Conservation (phyloP, 768 basidiomycete species). For the Kwoniella shandongensis region DNA sequence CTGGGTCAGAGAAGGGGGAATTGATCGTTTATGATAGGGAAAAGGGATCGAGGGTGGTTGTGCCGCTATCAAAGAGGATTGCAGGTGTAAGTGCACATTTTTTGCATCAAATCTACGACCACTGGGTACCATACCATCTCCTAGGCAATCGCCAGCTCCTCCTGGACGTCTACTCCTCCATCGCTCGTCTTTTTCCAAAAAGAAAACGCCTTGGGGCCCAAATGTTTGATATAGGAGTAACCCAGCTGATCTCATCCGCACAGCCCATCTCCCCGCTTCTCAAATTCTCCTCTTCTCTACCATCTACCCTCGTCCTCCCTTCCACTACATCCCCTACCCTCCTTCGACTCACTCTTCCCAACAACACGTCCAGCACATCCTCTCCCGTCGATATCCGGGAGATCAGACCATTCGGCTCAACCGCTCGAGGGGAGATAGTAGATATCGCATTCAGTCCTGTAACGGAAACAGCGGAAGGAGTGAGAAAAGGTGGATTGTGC, state of each 20-base stretch:
- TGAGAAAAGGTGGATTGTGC: constrained; percentile 21
- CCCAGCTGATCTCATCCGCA: not conserved
- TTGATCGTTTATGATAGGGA: constrained; percentile 8
- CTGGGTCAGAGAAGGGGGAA: constrained; percentile 8
- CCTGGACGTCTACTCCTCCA: not conserved
- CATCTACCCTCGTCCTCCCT: constrained; percentile 7
- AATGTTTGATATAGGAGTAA: too few species aligned
- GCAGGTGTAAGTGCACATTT: not conserved
- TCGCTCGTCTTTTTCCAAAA: too few species aligned
- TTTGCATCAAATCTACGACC: too few species aligned
- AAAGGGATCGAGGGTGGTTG: not conserved
- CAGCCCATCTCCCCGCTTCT: constrained; percentile 17
- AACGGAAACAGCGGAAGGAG: constrained; percentile 2
- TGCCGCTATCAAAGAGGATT: not conserved
- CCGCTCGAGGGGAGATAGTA: not conserved
- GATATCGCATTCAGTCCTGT: constrained; percentile 23
- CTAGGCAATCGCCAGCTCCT: too few species aligned
- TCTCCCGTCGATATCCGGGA: not conserved
- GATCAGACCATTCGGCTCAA: not conserved
- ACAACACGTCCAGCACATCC: not conserved
- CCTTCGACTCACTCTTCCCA: constrained; percentile 11
- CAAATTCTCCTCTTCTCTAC: constrained; percentile 11
- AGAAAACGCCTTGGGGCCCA: too few species aligned
- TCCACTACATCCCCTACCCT: not conserved
- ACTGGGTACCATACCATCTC: too few species aligned